These are phyloP conservation scores for Fremontodendron californicum DNA, from an alignment of 345 rosid genomes.

Conservation along the genomic window DNA sequence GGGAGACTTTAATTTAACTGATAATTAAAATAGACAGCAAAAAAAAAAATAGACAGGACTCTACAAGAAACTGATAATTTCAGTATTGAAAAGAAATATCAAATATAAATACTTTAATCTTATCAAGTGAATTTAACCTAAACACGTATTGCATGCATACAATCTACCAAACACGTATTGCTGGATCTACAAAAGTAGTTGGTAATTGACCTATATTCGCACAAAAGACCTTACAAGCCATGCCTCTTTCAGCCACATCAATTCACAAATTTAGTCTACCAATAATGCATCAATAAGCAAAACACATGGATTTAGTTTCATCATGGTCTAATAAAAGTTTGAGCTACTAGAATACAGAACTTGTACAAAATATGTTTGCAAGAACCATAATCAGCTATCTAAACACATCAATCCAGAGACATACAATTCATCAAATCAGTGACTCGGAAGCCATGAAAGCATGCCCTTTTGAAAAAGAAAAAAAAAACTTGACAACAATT, in stretches of 20 bases:
- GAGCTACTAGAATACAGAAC: background rate
- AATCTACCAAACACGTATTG: too few relatives aligned
- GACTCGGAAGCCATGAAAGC: conserved; percentile 13
- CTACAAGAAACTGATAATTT: too few relatives aligned
- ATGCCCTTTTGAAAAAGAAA: too few relatives aligned
- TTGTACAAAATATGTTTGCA: background rate
- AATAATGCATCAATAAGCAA: background rate
- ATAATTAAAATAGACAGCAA: too few relatives aligned
- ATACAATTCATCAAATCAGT: background rate
- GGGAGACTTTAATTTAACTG: too few relatives aligned
- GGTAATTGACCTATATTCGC: background rate
- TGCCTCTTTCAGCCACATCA: background rate
- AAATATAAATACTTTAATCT: too few relatives aligned
- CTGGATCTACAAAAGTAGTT: background rate
- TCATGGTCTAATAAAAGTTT: background rate
- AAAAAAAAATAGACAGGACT: too few relatives aligned
- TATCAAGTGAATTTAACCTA: too few relatives aligned
- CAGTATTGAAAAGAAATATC: too few relatives aligned
- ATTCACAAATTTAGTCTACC: background rate
- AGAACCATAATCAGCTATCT: conserved; percentile 1
- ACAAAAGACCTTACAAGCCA: too few relatives aligned
- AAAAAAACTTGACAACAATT: too few relatives aligned
- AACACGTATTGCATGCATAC: too few relatives aligned
- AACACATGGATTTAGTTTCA: background rate
- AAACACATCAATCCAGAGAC: background rate